Evolutionary conservation across 306 rosid species (phyloP), one percentile per base, ranked within the genome.

Genomic region (Myrica gale): DNA sequence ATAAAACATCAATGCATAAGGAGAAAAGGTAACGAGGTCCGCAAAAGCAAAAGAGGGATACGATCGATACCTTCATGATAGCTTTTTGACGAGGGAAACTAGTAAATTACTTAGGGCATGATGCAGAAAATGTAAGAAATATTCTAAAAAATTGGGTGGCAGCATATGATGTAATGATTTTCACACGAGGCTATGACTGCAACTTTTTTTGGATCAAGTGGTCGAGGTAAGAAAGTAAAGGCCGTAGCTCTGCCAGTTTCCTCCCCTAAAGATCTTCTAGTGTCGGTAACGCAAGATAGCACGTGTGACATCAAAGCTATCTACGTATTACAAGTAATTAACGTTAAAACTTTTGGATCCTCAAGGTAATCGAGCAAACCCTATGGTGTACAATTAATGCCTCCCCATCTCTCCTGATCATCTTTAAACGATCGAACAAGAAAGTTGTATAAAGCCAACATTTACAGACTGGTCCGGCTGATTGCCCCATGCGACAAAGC

Each of bases 281-380:
- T 77, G 86, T 88, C 87, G 89, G 83, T 82, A 79, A 82, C 74
- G 71, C 81, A 79, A 70, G 78, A 81, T 74, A 80, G 82, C 83
- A 88, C 89, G 83, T 80, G 86, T 78, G 84, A 17, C 68, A 71
- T 71, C 53, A 79, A 66, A 39, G 32, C 32, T 23, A 58, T 58
- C 41, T 58, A 9, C 65, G 41, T 9, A 48, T 39, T 63, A 62
- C 65, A 23, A 4, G 1, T 23, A 58, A 58, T 21, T 11, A 58
- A 58, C 10, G 65, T 23, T 21, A 20, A 20, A 58, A 23, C 21
- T 32, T 32, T 32, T 32, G 37, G 37, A 32, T 32, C 37, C 37
- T 32, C 37, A 2, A 32, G 37, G 37, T 32, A 32, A 32, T 32
- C 37, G 37, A 32, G 37, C 37, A 32, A 32, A 32, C 2, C 37